Conservation (phyloP, 768 basidiomycete species). For the Cyclocybe cylindracea region DNA sequence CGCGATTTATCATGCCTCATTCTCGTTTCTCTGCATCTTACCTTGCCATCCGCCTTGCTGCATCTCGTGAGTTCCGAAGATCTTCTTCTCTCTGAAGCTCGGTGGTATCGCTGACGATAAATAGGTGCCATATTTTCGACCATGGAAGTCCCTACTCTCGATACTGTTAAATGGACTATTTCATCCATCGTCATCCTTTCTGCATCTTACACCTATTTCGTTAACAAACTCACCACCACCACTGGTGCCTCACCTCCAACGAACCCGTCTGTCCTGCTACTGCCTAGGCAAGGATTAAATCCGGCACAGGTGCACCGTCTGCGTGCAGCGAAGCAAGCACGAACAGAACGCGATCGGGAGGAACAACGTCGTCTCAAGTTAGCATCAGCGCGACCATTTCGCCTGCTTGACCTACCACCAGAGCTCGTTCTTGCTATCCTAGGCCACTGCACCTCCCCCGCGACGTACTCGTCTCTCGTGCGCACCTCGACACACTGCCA, state of each 20-base stretch:
- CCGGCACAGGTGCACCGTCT: constrained; percentile 20
- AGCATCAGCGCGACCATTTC: constrained; percentile 20
- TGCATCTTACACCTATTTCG: constrained; percentile 22
- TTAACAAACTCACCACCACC: constrained; percentile 17
- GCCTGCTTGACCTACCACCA: constrained; percentile 29
- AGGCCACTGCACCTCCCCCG: constrained; percentile 26
- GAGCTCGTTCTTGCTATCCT: constrained; percentile 33
- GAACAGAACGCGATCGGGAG: constrained; percentile 17
- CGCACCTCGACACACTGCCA: constrained; percentile 32
- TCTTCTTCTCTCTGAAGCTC: too few species aligned
- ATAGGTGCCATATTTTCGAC: too few species aligned
- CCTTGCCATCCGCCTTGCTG: too few species aligned
- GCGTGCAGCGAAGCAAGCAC: constrained; percentile 17
- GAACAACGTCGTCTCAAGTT: constrained; percentile 16
- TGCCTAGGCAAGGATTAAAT: constrained; percentile 15
- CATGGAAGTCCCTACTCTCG: not conserved
- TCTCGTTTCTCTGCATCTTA: too few species aligned
- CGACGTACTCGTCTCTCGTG: constrained; percentile 32
- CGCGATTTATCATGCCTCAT: too few species aligned
- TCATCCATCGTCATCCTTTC: constrained; percentile 24
- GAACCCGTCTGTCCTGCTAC: constrained; percentile 17
- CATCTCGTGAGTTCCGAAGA: too few species aligned
- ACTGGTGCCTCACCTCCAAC: constrained; percentile 13
- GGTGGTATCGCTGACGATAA: too few species aligned
- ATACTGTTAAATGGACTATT: constrained; percentile 22